Conservation (phyloP, 768 basidiomycete species). For the Trichaptum fuscoviolaceum region DNA sequence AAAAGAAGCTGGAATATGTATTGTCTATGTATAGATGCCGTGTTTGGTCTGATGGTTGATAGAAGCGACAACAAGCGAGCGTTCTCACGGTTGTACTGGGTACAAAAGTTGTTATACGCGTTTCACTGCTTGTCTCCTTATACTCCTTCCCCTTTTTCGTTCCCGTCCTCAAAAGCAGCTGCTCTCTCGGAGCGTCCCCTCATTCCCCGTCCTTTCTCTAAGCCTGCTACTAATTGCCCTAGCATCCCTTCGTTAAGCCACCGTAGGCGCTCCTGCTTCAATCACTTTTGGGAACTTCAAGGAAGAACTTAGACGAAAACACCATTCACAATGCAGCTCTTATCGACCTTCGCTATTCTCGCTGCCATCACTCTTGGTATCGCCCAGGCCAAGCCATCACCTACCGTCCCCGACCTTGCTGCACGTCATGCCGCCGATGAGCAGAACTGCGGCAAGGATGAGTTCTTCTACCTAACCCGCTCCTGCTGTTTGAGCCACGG, state of each 20-base stretch:
- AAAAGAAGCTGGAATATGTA: not conserved
- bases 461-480: constrained; percentile 1
- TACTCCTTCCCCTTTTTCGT: not conserved
- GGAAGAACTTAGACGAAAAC: not conserved
- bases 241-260: not conserved
- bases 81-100: not conserved
- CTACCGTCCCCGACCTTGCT: not conserved
- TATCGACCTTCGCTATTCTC: not conserved
- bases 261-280: not conserved
- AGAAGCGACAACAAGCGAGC: not conserved
- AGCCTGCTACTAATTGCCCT: not conserved
- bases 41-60: not conserved
- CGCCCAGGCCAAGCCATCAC: constrained; percentile 1
- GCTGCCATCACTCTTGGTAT: not conserved
- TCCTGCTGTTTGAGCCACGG: constrained; percentile 6
- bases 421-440: not conserved
- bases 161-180: constrained; percentile 1
- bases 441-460: not conserved
- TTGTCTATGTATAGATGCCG: not conserved
- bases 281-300: not conserved
- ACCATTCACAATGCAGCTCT: not conserved
- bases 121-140: not conserved
- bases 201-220: not conserved
- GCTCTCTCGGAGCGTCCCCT: not conserved
- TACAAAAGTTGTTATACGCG: not conserved